phyloP scores from a whole-genome alignment of 768 basidiomycete species.

The Serendipita vermifera region DNA sequence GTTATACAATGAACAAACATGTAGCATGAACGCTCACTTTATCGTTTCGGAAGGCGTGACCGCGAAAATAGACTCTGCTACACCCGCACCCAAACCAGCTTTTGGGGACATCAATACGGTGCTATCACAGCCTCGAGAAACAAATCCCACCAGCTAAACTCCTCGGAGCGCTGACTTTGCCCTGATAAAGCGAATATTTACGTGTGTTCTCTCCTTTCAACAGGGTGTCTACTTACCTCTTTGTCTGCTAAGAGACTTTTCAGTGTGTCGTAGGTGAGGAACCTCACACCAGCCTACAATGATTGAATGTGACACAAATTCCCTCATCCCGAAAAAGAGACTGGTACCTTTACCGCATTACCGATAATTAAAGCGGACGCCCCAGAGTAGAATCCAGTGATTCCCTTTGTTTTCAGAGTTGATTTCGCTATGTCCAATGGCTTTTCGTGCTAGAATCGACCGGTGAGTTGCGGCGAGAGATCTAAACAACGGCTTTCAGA shows the following conservation, averaged over 20 bases:
- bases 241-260: conserved; percentile 71
- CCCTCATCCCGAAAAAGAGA: not conserved
- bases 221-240: conserved; percentile 45
- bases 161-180: conserved; percentile 76
- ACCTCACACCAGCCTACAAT: conserved; percentile 72
- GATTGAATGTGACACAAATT: not conserved
- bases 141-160: conserved; percentile 61
- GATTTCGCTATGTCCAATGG: conserved; percentile 61
- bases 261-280: conserved; percentile 88
- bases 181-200: conserved; percentile 32
- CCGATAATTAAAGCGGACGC: conserved; percentile 81
- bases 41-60: conserved; percentile 98
- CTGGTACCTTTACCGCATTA: conserved; percentile 59
- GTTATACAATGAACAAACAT: not conserved
- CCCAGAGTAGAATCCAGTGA: conserved; percentile 85
- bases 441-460: conserved; percentile 40
- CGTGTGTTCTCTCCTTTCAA: not conserved
- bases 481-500: conserved; percentile 15
- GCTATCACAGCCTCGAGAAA: conserved; percentile 38
- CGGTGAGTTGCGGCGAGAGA: not conserved
- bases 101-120: not conserved
- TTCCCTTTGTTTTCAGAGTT: conserved; percentile 62
- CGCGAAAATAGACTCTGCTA: conserved; percentile 84
- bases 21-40: conserved; percentile 47
- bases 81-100: conserved; percentile 54